phyloP scores from a whole-genome alignment of 2,329 filamentous ascomycete species.

The Geosmithia flava region DNA sequence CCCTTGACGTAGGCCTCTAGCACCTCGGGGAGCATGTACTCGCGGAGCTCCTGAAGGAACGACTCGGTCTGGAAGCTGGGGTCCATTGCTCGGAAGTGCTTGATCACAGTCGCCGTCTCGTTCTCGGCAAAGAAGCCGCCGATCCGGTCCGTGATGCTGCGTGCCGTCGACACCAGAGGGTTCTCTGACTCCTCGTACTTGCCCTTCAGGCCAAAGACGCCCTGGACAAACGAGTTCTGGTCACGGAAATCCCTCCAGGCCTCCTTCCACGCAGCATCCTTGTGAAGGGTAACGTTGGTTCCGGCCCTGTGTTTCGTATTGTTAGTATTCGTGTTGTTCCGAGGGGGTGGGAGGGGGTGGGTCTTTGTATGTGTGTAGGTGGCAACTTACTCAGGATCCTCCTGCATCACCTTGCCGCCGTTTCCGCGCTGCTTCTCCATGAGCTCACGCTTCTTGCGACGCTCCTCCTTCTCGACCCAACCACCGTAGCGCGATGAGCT shows the following conservation, averaged over 20 bases:
- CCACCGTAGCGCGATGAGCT: conserved; percentile 93
- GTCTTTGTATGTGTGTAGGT: neutral
- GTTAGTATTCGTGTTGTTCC: conserved; percentile 13
- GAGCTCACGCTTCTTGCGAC: conserved; percentile 64
- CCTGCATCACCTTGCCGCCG: conserved; percentile 52
- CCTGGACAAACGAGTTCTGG: conserved; percentile 76
- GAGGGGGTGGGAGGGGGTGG: neutral
- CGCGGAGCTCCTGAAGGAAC: conserved; percentile 88
- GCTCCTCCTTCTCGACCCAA: conserved; percentile 94
- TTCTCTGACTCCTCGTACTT: conserved; percentile 97
- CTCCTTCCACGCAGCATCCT: conserved; percentile 95
- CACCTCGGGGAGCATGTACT: conserved; percentile 96
- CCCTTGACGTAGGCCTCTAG: conserved; percentile 97
- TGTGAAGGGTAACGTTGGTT: conserved; percentile 89
- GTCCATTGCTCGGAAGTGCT: conserved; percentile 94
- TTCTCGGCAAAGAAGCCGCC: conserved; percentile 98
- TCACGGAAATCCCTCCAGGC: conserved; percentile 96
- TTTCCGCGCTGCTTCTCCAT: conserved; percentile 50
- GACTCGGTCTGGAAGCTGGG: conserved; percentile 89
- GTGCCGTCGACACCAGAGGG: conserved; percentile 81
- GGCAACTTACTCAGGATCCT: conserved; percentile 71
- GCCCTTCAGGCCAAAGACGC: conserved; percentile 73
- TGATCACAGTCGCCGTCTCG: conserved; percentile 94
- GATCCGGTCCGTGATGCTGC: conserved; percentile 85
- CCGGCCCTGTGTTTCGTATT: conserved; percentile 52